Evolutionary conservation across 306 rosid genomes (phyloP).

Genomic region (Abrus pulchellus): DNA sequence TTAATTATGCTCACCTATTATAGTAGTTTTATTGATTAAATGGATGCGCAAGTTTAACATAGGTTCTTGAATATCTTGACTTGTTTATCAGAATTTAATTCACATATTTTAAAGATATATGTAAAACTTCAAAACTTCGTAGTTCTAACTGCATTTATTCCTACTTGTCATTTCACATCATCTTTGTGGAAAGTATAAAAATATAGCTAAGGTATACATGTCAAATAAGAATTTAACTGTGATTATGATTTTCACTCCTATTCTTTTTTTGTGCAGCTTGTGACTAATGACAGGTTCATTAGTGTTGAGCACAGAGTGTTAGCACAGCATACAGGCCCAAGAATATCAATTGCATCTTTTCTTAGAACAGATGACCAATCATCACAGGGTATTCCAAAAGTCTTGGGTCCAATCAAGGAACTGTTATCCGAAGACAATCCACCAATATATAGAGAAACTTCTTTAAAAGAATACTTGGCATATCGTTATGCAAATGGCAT

Average conservation of each 20-base stretch:
- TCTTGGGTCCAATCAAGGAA: constrained; percentile 64
- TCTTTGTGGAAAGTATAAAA: too few species aligned
- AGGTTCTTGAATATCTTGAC: too few species aligned
- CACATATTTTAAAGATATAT: too few species aligned
- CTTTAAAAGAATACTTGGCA: constrained; percentile 41
- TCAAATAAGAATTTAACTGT: not conserved
- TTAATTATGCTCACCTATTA: too few species aligned
- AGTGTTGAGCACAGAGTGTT: constrained; percentile 48
- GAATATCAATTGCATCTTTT: constrained; percentile 44
- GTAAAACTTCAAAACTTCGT: too few species aligned
- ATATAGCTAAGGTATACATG: too few species aligned
- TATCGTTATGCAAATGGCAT: not conserved
- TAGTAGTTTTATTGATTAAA: too few species aligned
- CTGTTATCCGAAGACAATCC: constrained; percentile 59
- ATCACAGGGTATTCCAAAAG: not conserved
- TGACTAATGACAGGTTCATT: constrained; percentile 45
- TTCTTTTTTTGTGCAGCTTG: constrained; percentile 29
- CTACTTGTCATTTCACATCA: too few species aligned
- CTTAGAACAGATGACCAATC: constrained; percentile 14
- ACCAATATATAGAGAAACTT: constrained; percentile 52
- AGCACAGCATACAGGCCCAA: constrained; percentile 44
- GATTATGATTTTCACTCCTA: not conserved
- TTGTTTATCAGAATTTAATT: too few species aligned
- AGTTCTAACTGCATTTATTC: too few species aligned
- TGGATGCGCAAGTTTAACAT: too few species aligned